phyloP scores from a whole-genome alignment of 345 rosid species.

The Populus simonii region DNA sequence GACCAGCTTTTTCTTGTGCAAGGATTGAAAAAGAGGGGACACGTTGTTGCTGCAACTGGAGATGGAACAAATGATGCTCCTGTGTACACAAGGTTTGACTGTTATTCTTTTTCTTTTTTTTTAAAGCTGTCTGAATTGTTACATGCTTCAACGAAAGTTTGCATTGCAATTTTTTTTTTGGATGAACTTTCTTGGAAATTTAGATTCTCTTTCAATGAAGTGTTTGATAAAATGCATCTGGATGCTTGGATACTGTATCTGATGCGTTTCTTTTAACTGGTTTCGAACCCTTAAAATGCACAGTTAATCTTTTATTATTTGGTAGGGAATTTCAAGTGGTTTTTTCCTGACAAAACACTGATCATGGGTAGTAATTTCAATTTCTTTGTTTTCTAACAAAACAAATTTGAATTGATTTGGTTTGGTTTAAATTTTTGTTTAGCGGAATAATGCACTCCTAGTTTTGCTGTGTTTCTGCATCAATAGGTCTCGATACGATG shows the following conservation, averaged over 20 bases:
- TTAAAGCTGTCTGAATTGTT: background rate
- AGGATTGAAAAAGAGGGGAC: constrained; percentile 27
- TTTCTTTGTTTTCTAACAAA: background rate
- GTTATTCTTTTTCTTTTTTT: no score
- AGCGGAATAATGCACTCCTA: background rate
- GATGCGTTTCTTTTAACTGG: background rate
- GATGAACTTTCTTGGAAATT: background rate
- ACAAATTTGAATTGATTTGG: background rate
- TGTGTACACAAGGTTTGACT: constrained; percentile 42
- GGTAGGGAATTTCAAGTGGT: background rate
- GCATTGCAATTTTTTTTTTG: background rate
- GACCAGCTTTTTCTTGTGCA: constrained; percentile 33
- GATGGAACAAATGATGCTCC: constrained; percentile 64
- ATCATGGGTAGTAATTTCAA: background rate
- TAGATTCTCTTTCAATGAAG: background rate
- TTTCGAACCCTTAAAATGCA: background rate
- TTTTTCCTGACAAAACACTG: background rate
- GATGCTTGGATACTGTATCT: background rate
- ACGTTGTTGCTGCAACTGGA: constrained; percentile 57
- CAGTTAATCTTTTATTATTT: background rate
- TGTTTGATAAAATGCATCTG: background rate
- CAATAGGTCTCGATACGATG: background rate
- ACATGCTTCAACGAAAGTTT: background rate
- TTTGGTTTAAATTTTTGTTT: no score
- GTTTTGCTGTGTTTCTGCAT: background rate